phyloP scores from a whole-genome alignment of 345 rosid species.

The Boechera retrofracta region DNA sequence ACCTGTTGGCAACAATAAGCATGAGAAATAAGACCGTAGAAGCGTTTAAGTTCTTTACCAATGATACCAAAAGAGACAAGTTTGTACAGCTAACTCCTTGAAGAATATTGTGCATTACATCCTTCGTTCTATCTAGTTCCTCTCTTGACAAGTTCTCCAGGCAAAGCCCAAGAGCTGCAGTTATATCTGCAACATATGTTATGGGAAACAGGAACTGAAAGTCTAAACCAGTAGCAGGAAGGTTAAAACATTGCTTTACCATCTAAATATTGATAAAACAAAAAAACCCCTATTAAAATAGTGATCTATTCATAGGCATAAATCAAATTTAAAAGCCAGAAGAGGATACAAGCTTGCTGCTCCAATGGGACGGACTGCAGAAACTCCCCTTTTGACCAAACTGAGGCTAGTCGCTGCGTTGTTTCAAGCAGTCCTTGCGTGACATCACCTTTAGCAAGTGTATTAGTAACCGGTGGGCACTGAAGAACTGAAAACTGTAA shows the following conservation, averaged over 20 bases:
- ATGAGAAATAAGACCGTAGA: conserved; percentile 34
- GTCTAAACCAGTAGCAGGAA: conserved; percentile 13
- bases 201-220: conserved; percentile 48
- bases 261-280: not conserved
- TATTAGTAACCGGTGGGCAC: conserved; percentile 63
- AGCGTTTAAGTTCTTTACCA: conserved; percentile 28
- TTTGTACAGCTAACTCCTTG: conserved; percentile 89
- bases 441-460: conserved; percentile 51
- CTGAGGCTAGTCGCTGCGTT: conserved; percentile 60
- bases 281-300: not conserved
- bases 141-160: conserved; percentile 87
- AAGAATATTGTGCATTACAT: conserved; percentile 84
- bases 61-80: conserved; percentile 45
- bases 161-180: conserved; percentile 89
- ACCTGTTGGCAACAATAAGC: conserved; percentile 58
- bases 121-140: conserved; percentile 75
- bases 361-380: conserved; percentile 74
- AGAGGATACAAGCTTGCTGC: conserved; percentile 98
- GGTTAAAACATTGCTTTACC: conserved; percentile 18
- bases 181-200: conserved; percentile 64
- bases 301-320: not conserved
- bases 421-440: conserved; percentile 58
- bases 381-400: conserved; percentile 85
- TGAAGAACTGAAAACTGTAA: conserved; percentile 82
- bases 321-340: conserved; percentile 33